Base-by-base conservation (phyloP, 2,329 filamentous ascomycete genomes). In the Ophiostoma fasciatum region DNA sequence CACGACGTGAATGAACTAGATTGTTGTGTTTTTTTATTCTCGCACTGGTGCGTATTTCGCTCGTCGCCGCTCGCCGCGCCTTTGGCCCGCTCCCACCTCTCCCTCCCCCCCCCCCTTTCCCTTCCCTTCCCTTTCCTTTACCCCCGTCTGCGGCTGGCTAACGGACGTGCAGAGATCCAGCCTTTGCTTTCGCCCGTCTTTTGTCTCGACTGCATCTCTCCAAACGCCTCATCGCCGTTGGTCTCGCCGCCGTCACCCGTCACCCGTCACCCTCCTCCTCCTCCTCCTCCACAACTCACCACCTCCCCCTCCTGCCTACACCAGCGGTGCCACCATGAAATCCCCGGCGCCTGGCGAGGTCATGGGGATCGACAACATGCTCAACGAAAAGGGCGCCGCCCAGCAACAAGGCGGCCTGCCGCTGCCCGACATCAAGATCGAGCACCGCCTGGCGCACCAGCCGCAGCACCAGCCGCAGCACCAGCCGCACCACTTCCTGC, bases 341-440 rank as follows among this genome's bases (percentile, higher is more conserved):
- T 62, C 60, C 49, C 58, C 60, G 45, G 59, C 57, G 42, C 54
- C 63, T 33, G 56, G 57, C 46, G 61, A 64, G 53, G 60, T 65
- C 41, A 68, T 68, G 64, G 64, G 64, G 49, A 63, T 68, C 48
- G 64, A 58, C 48, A 64, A 59, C 50, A 63, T 68, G 56, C 52
- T 68, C 49, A 67, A 68, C 52, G 63, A 61, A 43, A 64, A 64
- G 54, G 59, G 50, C 41, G 52, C 52, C 48, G 48, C 38, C 53
- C 52, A 37, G 48, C 51, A 34, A 44, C 49, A 37, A 48, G 55
- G 42, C 47, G 57, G 40, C 59, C 20, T 36, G 22, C 17, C 33
- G 13, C 31, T 58, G 42, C 50, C 39, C 4, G 28, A 33, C 25
- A 15, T 36, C 20, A 40, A 40, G 28, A 17, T n/a, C 12, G 29